phyloP scores from a whole-genome alignment of 2,329 filamentous ascomycete genomes.

The Ceratocystis cubensis region DNA sequence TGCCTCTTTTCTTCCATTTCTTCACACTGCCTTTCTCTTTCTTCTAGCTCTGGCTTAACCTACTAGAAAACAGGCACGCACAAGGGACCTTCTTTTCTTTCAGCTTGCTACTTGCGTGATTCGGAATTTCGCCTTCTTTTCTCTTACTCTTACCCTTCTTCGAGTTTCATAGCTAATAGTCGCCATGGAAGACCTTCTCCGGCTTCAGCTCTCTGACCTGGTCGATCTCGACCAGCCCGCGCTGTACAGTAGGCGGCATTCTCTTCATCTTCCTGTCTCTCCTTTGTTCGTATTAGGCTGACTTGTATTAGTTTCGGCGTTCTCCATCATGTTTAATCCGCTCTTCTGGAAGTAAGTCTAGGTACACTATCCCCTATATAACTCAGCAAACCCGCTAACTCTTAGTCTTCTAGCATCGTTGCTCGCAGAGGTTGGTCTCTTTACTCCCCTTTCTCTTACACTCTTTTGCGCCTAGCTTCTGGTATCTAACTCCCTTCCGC shows the following conservation, averaged over 20 bases:
- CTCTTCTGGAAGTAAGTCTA: constrained; percentile 94
- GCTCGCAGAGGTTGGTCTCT: constrained; percentile 58
- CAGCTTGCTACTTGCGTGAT: too few species aligned
- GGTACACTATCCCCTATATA: constrained; percentile 25
- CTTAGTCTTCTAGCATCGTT: constrained; percentile 48
- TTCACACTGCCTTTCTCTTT: constrained; percentile 1
- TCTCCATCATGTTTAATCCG: constrained; percentile 83
- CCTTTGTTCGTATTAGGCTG: constrained; percentile 21
- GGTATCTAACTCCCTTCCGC: background rate
- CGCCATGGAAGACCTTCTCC: constrained; percentile 4
- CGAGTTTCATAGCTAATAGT: background rate
- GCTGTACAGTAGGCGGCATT: constrained; percentile 44
- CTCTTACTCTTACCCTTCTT: background rate
- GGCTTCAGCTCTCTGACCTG: background rate
- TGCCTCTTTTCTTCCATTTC: background rate
- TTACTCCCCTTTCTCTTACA: constrained; percentile 5
- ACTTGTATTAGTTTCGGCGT: constrained; percentile 53
- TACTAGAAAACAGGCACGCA: too few species aligned
- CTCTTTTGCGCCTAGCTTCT: constrained; percentile 18
- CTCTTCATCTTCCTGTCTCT: constrained; percentile 16
- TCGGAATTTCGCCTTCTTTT: background rate
- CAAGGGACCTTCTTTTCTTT: too few species aligned
- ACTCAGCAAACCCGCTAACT: constrained; percentile 23
- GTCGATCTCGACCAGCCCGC: constrained; percentile 56
- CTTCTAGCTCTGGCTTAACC: constrained; percentile 18